A percentile compares a stretch with the other conserved stretches of the same genome.
These are phyloP conservation scores for Laguncularia racemosa DNA, from an alignment of 345 rosid species.

Conservation along the genomic window DNA sequence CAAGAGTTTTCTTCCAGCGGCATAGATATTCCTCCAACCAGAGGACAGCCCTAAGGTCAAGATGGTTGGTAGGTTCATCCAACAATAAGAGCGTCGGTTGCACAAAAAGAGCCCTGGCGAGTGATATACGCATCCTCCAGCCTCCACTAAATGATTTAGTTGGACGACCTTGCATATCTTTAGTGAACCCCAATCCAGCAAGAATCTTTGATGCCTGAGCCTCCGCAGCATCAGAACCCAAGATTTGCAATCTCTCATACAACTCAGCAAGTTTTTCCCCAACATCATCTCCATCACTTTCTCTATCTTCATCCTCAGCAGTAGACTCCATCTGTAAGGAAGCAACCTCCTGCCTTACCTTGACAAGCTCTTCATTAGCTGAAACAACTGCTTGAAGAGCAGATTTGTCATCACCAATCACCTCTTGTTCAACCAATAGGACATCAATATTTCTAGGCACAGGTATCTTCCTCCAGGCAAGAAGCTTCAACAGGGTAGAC, in stretches of 20 bases:
- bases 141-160: slow-evolving; percentile 94
- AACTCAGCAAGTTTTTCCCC: slow-evolving; percentile 84
- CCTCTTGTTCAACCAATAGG: slow-evolving; percentile 91
- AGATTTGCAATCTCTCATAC: slow-evolving; percentile 76
- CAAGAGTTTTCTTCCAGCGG: slow-evolving; percentile 88
- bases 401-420: slow-evolving; percentile 77
- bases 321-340: slow-evolving; percentile 39
- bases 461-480: slow-evolving; percentile 97
- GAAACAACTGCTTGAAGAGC: slow-evolving; percentile 90
- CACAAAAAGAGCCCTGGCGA: slow-evolving; percentile 93
- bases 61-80: slow-evolving; percentile 98
- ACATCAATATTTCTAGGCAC: slow-evolving; percentile 95
- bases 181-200: slow-evolving; percentile 90
- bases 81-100: slow-evolving; percentile 84
- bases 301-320: slow-evolving; percentile 24
- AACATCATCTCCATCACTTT: slow-evolving; percentile 39
- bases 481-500: slow-evolving; percentile 85
- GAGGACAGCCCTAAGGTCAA: slow-evolving; percentile 88
- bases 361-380: slow-evolving; percentile 73
- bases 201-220: slow-evolving; percentile 93
- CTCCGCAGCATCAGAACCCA: slow-evolving; percentile 96
- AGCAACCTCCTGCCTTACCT: slow-evolving; percentile 61
- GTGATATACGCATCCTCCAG: slow-evolving; percentile 97
- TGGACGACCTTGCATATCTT: slow-evolving; percentile 77
- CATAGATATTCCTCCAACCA: slow-evolving; percentile 92